Percentiles rank a stretch among this genome's conserved stretches.
These are phyloP conservation scores for Eleusine indica DNA, from an alignment of 176 grass and related monocot genomes.

Conservation along the genomic window DNA sequence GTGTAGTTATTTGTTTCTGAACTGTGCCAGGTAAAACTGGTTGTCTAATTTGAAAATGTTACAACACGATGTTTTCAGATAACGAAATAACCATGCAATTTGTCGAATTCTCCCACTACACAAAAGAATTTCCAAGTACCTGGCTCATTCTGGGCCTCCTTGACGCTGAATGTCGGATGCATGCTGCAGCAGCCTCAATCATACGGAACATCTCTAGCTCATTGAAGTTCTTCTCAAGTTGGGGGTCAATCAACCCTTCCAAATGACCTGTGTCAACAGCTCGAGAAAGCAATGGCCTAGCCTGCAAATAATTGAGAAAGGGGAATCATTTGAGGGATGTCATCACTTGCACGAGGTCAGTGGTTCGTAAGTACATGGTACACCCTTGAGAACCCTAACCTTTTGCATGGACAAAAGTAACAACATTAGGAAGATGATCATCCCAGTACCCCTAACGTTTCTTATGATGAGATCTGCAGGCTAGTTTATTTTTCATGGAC, in stretches of 20 bases:
- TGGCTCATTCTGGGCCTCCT: conserved; percentile 89
- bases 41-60: not conserved
- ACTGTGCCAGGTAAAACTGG: not conserved
- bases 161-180: conserved; percentile 72
- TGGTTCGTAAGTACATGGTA: not conserved
- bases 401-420: not conserved
- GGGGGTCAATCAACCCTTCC: conserved; percentile 61
- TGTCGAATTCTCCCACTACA: not conserved
- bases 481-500: not conserved
- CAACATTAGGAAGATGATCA: not conserved
- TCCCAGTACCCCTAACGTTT: not conserved
- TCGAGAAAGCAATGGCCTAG: conserved; percentile 66
- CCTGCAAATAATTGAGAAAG: conserved; percentile 49
- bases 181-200: conserved; percentile 85
- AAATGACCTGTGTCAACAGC: conserved; percentile 68
- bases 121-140: conserved; percentile 33
- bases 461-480: not conserved
- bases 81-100: not conserved
- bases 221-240: conserved; percentile 66
- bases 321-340: not conserved
- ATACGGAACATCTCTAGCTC: conserved; percentile 83
- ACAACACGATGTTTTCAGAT: not conserved
- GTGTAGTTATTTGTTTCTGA: not conserved
- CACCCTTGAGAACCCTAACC: not conserved
- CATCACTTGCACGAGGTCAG: not conserved